Evolutionary conservation across 1,139 yeast species (phyloP).

Genomic region (Hyphopichia fennica): DNA sequence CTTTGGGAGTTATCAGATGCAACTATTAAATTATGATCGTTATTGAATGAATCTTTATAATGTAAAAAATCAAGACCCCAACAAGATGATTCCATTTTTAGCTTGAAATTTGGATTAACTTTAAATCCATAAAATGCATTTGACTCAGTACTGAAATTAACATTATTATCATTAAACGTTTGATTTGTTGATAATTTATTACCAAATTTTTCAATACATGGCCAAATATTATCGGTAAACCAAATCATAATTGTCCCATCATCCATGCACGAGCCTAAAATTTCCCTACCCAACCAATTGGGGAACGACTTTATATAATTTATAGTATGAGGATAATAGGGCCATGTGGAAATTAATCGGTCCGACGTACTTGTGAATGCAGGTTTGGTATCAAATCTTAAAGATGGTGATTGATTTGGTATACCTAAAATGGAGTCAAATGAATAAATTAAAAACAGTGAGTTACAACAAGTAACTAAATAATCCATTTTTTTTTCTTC

Average conservation of each 20-base stretch:
- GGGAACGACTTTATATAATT: slow-evolving; percentile 38
- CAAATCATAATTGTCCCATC: slow-evolving; percentile 56
- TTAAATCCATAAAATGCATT: slow-evolving; percentile 16
- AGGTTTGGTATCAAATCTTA: slow-evolving; percentile 44
- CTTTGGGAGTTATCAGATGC: slow-evolving; percentile 60
- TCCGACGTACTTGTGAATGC: slow-evolving; percentile 36
- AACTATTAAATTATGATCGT: slow-evolving; percentile 39
- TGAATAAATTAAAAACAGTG: slow-evolving; percentile 29
- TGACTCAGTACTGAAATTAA: slow-evolving; percentile 1
- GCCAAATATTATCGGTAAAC: slow-evolving; percentile 28
- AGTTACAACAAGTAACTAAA: slow-evolving; percentile 28
- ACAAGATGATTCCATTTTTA: slow-evolving; percentile 48
- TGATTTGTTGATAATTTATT: neutral
- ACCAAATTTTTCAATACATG: slow-evolving; percentile 14
- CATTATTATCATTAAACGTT: neutral
- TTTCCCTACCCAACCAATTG: slow-evolving; percentile 29
- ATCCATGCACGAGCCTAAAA: slow-evolving; percentile 52
- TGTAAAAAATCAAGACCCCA: slow-evolving; percentile 62
- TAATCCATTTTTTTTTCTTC: slow-evolving; percentile 14
- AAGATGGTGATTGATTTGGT: slow-evolving; percentile 19
- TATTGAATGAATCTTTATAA: slow-evolving; percentile 20
- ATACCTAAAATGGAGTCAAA: slow-evolving; percentile 23
- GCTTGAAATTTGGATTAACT: slow-evolving; percentile 32
- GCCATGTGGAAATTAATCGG: slow-evolving; percentile 46
- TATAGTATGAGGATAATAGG: slow-evolving; percentile 56